Percentiles rank a stretch among this genome's conserved stretches.
Evolutionary conservation across 2,329 filamentous ascomycete genomes (phyloP).

Genomic region (Neospermospora avenae): DNA sequence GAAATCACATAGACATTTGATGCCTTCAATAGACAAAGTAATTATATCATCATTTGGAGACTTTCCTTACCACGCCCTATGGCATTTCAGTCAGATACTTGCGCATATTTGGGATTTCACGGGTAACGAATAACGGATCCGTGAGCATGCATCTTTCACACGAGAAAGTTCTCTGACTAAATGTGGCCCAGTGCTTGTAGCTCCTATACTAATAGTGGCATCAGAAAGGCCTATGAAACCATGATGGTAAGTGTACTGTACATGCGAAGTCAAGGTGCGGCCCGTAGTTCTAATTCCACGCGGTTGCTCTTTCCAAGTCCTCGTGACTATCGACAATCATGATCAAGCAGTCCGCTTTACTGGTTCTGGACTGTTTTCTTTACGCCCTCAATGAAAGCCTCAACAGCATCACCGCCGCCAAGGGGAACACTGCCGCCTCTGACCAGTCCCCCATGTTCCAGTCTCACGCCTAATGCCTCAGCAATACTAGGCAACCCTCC

Average conservation of each 20-base stretch:
- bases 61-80: too few species aligned
- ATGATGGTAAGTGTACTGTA: neutral
- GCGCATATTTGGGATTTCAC: too few species aligned
- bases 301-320: neutral
- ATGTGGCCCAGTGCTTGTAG: neutral
- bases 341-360: constrained; percentile 9
- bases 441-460: constrained; percentile 82
- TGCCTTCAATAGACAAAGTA: too few species aligned
- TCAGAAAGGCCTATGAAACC: neutral
- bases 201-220: too few species aligned
- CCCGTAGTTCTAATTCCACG: neutral
- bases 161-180: too few species aligned
- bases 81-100: too few species aligned
- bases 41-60: too few species aligned
- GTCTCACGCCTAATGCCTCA: constrained; percentile 75
- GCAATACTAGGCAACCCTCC: constrained; percentile 88
- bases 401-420: constrained; percentile 82
- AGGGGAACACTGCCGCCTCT: constrained; percentile 76
- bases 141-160: too few species aligned
- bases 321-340: too few species aligned
- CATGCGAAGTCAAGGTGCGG: neutral
- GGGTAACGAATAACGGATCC: too few species aligned
- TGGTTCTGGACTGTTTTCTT: constrained; percentile 67
- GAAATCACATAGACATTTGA: too few species aligned
- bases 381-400: constrained; percentile 87